phyloP scores from a whole-genome alignment of 352 stramenopile species.

The Phytophthora pseudosyringae region DNA sequence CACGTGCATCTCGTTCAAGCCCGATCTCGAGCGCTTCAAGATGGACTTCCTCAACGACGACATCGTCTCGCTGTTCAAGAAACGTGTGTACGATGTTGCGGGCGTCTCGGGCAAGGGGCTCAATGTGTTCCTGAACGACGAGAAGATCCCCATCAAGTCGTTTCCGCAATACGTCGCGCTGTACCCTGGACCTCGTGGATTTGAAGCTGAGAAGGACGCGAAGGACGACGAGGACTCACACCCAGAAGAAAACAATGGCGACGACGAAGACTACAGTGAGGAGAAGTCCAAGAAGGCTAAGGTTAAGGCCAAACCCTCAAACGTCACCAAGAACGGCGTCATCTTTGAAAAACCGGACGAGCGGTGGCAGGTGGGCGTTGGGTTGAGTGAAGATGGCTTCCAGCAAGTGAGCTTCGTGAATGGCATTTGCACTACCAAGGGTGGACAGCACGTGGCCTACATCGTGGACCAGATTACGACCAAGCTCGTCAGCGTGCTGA shows the following conservation, averaged over 20 bases:
- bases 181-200: slow-evolving; percentile 65
- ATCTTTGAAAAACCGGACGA: slow-evolving; percentile 95
- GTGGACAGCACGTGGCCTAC: slow-evolving; percentile 96
- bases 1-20: slow-evolving; percentile 97
- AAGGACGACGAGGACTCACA: slow-evolving; percentile 44
- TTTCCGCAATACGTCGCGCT: slow-evolving; percentile 96
- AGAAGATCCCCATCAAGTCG: slow-evolving; percentile 91
- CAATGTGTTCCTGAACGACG: slow-evolving; percentile 95
- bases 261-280: slow-evolving; percentile 40
- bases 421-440: slow-evolving; percentile 96
- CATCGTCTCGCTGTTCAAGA: slow-evolving; percentile 96
- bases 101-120: slow-evolving; percentile 93
- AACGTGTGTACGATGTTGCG: slow-evolving; percentile 97
- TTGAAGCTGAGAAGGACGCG: slow-evolving; percentile 35
- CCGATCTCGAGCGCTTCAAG: slow-evolving; percentile 94
- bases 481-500: slow-evolving; percentile 91
- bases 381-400: slow-evolving; percentile 93
- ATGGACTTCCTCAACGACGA: slow-evolving; percentile 92
- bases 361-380: slow-evolving; percentile 95
- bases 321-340: slow-evolving; percentile 52
- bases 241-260: slow-evolving; percentile 35
- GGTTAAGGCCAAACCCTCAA: slow-evolving; percentile 39
- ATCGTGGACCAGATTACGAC: slow-evolving; percentile 91
- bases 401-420: slow-evolving; percentile 99
- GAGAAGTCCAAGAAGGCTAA: slow-evolving; percentile 38